phyloP scores from a whole-genome alignment of 768 basidiomycete genomes.

The Trametes cinnabarina region DNA sequence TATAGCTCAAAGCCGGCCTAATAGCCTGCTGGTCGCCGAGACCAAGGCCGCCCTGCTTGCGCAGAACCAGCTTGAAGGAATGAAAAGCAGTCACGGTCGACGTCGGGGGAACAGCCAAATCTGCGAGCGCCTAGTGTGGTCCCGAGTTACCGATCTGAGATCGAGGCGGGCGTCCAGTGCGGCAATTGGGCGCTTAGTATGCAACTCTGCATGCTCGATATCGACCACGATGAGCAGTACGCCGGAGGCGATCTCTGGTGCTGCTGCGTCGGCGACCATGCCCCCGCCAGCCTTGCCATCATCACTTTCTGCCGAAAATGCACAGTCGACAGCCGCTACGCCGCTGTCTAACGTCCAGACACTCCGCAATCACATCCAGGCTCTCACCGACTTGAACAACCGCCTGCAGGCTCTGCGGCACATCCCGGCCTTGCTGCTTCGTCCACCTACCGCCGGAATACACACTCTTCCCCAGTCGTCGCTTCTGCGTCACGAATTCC shows the following conservation, averaged over 20 bases:
- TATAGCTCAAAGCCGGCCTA: too few species aligned
- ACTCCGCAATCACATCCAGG: conserved; percentile 38
- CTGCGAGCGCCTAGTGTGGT: background rate
- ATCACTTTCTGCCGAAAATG: background rate
- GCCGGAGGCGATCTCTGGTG: background rate
- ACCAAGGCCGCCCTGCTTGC: too few species aligned
- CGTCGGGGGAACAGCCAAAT: background rate
- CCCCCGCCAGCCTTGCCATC: conserved; percentile 13
- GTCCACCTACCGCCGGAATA: conserved; percentile 33
- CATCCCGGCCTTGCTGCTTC: conserved; percentile 45
- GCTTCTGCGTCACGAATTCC: conserved; percentile 39
- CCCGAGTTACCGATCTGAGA: background rate
- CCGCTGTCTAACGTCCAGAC: conserved; percentile 12
- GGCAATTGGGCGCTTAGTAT: background rate
- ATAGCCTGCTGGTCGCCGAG: too few species aligned
- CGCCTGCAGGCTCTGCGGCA: conserved; percentile 46
- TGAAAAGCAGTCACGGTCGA: too few species aligned
- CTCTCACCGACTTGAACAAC: conserved; percentile 45
- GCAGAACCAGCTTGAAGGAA: too few species aligned
- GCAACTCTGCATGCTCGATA: background rate
- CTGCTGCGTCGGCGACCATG: conserved; percentile 4
- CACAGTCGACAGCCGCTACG: background rate
- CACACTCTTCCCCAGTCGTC: conserved; percentile 24
- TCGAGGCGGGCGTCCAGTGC: background rate
- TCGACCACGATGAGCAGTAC: conserved; percentile 16